A percentile compares a stretch with the other conserved stretches of the same genome.
phyloP scores from a whole-genome alignment of 352 stramenopile species.

The Pythium guiyangense region DNA sequence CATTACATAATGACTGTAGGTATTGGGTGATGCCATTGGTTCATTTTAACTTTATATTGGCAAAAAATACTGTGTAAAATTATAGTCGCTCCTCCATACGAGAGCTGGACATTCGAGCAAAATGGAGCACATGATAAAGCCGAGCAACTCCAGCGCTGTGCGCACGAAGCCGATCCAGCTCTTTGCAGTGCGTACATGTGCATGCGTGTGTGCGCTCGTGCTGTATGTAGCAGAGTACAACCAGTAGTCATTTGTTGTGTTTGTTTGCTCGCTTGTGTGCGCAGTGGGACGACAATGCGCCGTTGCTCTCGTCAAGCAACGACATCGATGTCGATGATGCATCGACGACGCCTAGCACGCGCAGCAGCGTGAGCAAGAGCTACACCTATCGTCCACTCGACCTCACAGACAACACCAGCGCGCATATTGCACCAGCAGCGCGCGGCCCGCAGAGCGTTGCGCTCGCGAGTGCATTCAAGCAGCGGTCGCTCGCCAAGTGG shows the following conservation, averaged over 20 bases:
- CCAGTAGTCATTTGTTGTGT: not conserved
- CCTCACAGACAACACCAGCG: not conserved
- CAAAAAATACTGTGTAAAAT: too few relatives aligned
- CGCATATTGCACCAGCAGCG: too few relatives aligned
- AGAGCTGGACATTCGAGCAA: too few relatives aligned
- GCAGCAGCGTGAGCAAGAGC: slow-evolving; percentile 13
- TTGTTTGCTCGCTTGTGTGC: not conserved
- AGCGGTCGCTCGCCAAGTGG: slow-evolving; percentile 38
- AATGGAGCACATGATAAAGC: not conserved
- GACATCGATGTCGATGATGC: not conserved
- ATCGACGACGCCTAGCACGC: not conserved
- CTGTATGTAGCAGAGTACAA: not conserved
- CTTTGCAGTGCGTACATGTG: slow-evolving; percentile 7
- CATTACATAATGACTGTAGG: too few relatives aligned
- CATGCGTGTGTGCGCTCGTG: not conserved
- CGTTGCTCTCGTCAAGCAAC: not conserved
- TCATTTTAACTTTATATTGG: too few relatives aligned
- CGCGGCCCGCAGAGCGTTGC: slow-evolving; percentile 23
- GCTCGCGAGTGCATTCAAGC: slow-evolving; percentile 40
- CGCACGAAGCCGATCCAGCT: slow-evolving; percentile 3
- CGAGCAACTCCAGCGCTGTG: not conserved
- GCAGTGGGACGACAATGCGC: slow-evolving; percentile 5
- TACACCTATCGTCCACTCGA: slow-evolving; percentile 4
- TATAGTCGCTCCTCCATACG: too few relatives aligned
- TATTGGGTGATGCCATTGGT: too few relatives aligned